Percentiles rank a stretch among this genome's conserved stretches.
Evolutionary conservation across 169 alveolate species (phyloP).

Genomic region (Eimeria brunetti): DNA sequence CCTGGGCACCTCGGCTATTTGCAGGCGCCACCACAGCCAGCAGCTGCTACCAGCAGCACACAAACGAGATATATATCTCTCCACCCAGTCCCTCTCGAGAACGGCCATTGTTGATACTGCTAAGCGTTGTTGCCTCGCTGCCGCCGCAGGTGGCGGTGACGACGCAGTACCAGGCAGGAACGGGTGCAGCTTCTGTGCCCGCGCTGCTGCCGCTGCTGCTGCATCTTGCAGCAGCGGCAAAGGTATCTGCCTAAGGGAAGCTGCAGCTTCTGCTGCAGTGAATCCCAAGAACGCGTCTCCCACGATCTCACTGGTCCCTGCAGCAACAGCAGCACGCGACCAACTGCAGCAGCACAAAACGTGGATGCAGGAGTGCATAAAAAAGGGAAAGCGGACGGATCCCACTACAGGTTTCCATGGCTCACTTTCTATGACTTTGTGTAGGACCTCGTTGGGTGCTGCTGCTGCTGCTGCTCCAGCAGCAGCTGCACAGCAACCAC

Average conservation of each 20-base stretch:
- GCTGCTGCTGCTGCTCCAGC: slow-evolving; percentile 51
- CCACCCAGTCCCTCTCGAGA: slow-evolving; percentile 47
- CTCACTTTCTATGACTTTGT: slow-evolving; percentile 49
- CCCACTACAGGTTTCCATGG: neutral
- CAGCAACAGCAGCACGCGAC: slow-evolving; percentile 20
- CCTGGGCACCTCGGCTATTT: neutral
- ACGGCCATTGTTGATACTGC: neutral
- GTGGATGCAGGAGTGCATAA: neutral
- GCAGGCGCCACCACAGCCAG: slow-evolving; percentile 74
- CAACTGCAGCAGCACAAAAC: neutral
- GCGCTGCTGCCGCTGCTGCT: slow-evolving; percentile 25
- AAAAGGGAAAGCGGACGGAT: neutral
- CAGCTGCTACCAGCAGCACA: neutral
- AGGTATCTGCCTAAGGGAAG: slow-evolving; percentile 43
- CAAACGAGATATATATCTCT: neutral
- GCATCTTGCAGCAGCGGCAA: slow-evolving; percentile 27
- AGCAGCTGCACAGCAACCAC: slow-evolving; percentile 56
- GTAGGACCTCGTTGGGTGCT: slow-evolving; percentile 16
- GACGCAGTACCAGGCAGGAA: neutral
- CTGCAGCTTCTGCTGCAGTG: slow-evolving; percentile 68
- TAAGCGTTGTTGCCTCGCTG: neutral
- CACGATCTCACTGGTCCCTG: neutral
- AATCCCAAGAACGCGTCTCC: slow-evolving; percentile 58
- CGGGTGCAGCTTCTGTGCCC: neutral
- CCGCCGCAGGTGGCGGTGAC: neutral